Evolutionary conservation across 2,329 filamentous ascomycete species (phyloP).

Genomic region (Clarireedia homoeocarpa): DNA sequence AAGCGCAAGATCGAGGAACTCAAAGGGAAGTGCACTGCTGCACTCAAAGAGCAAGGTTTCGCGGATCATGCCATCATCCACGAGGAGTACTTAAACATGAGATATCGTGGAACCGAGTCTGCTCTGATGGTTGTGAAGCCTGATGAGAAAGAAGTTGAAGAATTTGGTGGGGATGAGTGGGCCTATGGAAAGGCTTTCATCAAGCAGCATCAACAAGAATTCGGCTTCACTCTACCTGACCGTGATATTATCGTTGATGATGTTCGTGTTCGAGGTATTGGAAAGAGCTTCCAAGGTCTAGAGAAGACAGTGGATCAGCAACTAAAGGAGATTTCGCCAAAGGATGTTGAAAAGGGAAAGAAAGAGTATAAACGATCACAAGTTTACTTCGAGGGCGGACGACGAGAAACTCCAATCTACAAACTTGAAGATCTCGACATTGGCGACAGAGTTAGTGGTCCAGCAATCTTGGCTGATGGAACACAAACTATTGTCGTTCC

Average conservation of each 20-base stretch:
- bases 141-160: constrained; percentile 48
- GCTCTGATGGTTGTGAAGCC: constrained; percentile 85
- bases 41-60: constrained; percentile 73
- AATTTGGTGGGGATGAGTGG: constrained; percentile 63
- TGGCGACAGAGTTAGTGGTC: constrained; percentile 7
- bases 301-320: constrained; percentile 82
- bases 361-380: constrained; percentile 59
- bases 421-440: constrained; percentile 64
- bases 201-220: constrained; percentile 83
- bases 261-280: constrained; percentile 79
- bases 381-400: constrained; percentile 80
- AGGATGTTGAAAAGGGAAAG: constrained; percentile 33
- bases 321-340: constrained; percentile 59
- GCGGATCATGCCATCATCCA: constrained; percentile 65
- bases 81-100: constrained; percentile 90
- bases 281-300: constrained; percentile 73
- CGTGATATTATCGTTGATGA: constrained; percentile 87
- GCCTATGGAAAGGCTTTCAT: constrained; percentile 80
- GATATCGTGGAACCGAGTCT: constrained; percentile 84
- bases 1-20: constrained; percentile 70
- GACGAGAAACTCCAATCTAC: constrained; percentile 72
- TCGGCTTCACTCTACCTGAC: constrained; percentile 80
- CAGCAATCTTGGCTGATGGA: constrained; percentile 11
- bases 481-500: constrained; percentile 43
- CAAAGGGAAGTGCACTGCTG: constrained; percentile 62